Base-by-base conservation (phyloP, 345 rosid genomes). In the Acer saccharum region DNA sequence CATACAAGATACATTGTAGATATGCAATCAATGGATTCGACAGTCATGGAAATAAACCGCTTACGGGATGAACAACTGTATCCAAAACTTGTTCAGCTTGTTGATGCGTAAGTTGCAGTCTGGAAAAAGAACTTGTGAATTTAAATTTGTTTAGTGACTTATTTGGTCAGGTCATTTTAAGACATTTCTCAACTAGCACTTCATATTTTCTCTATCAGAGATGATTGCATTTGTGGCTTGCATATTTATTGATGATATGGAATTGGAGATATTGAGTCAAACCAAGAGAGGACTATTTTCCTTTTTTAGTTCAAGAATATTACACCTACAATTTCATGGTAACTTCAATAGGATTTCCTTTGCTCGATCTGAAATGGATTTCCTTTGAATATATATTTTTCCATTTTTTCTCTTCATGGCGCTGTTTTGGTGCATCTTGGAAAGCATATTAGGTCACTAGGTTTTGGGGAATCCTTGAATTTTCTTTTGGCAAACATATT, bases 1-100 rank as follows among this genome's bases (percentile, higher is more conserved):
- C 99, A 94, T 80, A 96, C 98, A 12, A 88, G 97, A 89, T 94
- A 96, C 85, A 94, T 96, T 58, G 99, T 96, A 18, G 99, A 96
- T 83, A 94, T 96, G 99, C 98, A 96, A 83, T 96, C 99, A 75
- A 88, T 96, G 98, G 99, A 96, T 82, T 92, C 99, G 64, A 96
- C 99, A 48, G 98, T 94, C 75, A 77, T 84, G 41, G 99, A 96
- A 87, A 93, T 96, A 88, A 94, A 92, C 74, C 93, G 95, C 14
- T 86, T 96, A 61, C 93, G 98, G 20, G 99, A 96, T 69, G 91
- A 94, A 74, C 99, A 87, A 74, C 82, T 96, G 68, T 92, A 92
- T 83, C 84, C 93, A 43, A 94, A 89, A 86, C 98, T 96, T 20
- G 87, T 90, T 69, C 84, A 89, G 77, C 97, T 96, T 73, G 98